A percentile compares a stretch with the other conserved stretches of the same genome.
These are phyloP conservation scores for Citrus unshiu DNA, from an alignment of 345 rosid species.

Conservation along the genomic window DNA sequence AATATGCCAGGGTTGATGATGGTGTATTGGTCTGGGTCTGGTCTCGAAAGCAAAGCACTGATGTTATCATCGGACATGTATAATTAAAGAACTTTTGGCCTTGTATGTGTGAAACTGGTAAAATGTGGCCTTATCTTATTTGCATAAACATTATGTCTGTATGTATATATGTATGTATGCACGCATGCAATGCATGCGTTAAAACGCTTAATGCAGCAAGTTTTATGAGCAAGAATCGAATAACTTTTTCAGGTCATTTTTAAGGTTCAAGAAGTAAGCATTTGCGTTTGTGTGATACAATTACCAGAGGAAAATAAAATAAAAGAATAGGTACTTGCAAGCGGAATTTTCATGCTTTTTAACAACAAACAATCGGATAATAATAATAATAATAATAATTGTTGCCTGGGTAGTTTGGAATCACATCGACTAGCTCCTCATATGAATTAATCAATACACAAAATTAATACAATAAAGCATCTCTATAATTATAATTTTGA, in stretches of 20 bases:
- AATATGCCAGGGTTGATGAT: too few species aligned
- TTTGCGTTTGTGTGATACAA: not conserved
- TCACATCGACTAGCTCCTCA: not conserved
- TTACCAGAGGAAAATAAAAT: not conserved
- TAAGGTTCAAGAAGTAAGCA: not conserved
- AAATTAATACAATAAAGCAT: too few species aligned
- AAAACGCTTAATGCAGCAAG: not conserved
- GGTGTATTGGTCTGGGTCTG: too few species aligned
- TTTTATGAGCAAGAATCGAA: not conserved
- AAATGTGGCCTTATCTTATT: not conserved
- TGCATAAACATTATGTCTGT: too few species aligned
- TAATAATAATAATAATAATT: too few species aligned
- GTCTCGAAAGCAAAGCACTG: too few species aligned
- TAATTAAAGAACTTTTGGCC: too few species aligned
- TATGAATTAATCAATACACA: not conserved
- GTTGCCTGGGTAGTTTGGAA: too few species aligned
- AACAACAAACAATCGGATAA: too few species aligned
- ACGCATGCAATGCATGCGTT: not conserved
- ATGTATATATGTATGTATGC: too few species aligned
- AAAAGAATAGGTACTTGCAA: not conserved
- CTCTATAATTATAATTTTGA: too few species aligned
- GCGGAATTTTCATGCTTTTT: not conserved
- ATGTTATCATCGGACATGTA: too few species aligned
- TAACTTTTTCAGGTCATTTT: not conserved
- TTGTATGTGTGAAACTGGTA: not conserved